Evolutionary conservation across 2,329 filamentous ascomycete genomes (phyloP).

Genomic region (Talaromyces piceae): DNA sequence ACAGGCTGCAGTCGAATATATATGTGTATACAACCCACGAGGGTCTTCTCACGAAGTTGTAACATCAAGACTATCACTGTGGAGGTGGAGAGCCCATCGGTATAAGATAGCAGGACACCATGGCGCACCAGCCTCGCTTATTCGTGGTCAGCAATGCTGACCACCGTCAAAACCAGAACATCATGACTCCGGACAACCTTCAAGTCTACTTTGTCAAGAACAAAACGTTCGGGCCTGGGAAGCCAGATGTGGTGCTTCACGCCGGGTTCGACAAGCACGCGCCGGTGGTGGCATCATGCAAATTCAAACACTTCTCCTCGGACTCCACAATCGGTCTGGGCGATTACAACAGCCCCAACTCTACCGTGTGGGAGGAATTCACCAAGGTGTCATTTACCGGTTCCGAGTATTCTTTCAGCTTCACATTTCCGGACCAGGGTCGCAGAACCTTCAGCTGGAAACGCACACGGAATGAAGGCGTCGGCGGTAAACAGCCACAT

Average conservation of each 20-base stretch:
- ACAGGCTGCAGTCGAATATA: neutral
- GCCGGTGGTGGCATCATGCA: slow-evolving; percentile 21
- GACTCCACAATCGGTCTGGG: slow-evolving; percentile 27
- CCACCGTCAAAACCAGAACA: neutral
- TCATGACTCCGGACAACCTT: slow-evolving; percentile 4
- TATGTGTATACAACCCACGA: neutral
- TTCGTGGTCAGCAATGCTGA: neutral
- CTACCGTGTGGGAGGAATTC: slow-evolving; percentile 25
- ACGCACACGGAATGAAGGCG: slow-evolving; percentile 22
- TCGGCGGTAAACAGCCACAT: slow-evolving; percentile 17
- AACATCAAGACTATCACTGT: neutral
- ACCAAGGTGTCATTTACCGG: slow-evolving; percentile 18
- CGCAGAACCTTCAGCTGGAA: slow-evolving; percentile 27
- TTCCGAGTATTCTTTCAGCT: slow-evolving; percentile 23
- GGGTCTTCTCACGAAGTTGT: neutral
- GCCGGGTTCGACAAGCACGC: slow-evolving; percentile 18
- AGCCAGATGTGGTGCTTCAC: slow-evolving; percentile 29
- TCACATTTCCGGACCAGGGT: slow-evolving; percentile 9
- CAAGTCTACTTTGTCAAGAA: slow-evolving; percentile 20
- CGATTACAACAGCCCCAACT: slow-evolving; percentile 18
- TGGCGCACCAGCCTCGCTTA: neutral
- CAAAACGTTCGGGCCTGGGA: slow-evolving; percentile 22
- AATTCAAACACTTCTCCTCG: slow-evolving; percentile 27
- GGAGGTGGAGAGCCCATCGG: no score
- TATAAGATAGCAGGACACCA: neutral